A percentile compares a stretch with the other conserved stretches of the same genome.
These are phyloP conservation scores for Plasmodium knowlesi DNA, from an alignment of 169 alveolate genomes.

Conservation along the genomic window DNA sequence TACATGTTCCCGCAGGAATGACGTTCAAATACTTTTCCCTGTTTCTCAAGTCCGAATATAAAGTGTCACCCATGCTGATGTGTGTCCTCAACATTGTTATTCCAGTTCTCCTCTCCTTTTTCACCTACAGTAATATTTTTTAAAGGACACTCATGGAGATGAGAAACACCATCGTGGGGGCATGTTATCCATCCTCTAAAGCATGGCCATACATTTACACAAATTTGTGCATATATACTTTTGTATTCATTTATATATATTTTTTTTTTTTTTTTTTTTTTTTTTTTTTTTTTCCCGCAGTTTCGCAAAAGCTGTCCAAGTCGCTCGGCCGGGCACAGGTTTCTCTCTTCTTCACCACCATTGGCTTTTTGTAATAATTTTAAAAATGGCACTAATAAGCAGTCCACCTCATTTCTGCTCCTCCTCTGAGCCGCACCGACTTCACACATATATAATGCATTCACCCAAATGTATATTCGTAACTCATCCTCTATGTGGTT, in stretches of 20 bases:
- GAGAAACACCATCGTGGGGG: neutral
- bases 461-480: neutral
- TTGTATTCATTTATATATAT: neutral
- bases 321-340: slow-evolving; percentile 71
- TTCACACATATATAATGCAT: neutral
- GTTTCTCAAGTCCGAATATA: slow-evolving; percentile 52
- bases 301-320: slow-evolving; percentile 62
- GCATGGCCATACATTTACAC: neutral
- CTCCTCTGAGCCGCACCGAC: neutral
- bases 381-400: neutral
- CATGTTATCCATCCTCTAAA: neutral
- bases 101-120: slow-evolving; percentile 43
- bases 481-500: neutral
- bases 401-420: neutral
- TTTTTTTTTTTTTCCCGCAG: slow-evolving; percentile 4
- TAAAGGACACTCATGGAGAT: neutral
- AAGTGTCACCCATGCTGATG: slow-evolving; percentile 58
- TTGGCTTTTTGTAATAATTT: slow-evolving; percentile 50
- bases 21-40: slow-evolving; percentile 67
- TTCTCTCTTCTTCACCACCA: slow-evolving; percentile 60
- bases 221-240: neutral
- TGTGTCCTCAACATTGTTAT: slow-evolving; percentile 60
- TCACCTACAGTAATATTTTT: slow-evolving; percentile 31
- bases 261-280: neutral
- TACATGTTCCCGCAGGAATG: slow-evolving; percentile 22